phyloP scores from a whole-genome alignment of 1,139 yeast genomes.

The Wickerhamiella pararugosa region DNA sequence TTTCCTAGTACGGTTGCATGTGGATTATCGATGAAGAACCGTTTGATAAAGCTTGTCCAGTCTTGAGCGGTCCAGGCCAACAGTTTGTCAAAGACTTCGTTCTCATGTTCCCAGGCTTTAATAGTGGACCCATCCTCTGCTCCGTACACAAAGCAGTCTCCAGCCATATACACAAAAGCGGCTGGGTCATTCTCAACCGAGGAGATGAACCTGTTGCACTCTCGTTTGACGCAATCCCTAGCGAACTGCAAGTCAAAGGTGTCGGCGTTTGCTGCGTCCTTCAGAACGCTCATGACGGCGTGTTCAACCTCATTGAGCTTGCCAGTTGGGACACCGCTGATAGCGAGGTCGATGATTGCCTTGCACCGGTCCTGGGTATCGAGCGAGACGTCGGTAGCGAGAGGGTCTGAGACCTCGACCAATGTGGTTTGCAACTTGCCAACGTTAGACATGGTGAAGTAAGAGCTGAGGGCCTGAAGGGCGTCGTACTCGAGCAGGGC shows the following conservation, averaged over 20 bases:
- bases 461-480: constrained; percentile 53
- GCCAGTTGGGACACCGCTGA: constrained; percentile 67
- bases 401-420: constrained; percentile 70
- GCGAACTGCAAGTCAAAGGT: constrained; percentile 51
- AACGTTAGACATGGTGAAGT: constrained; percentile 44
- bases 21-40: constrained; percentile 46
- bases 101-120: constrained; percentile 36
- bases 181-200: constrained; percentile 53
- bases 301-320: constrained; percentile 38
- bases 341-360: constrained; percentile 41
- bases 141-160: constrained; percentile 72
- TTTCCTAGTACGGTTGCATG: constrained; percentile 58
- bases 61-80: constrained; percentile 45
- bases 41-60: constrained; percentile 47
- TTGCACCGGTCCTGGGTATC: constrained; percentile 56
- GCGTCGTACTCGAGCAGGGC: constrained; percentile 48
- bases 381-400: constrained; percentile 56
- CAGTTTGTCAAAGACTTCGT: constrained; percentile 47
- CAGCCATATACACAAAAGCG: constrained; percentile 49
- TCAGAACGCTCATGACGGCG: constrained; percentile 37
- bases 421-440: constrained; percentile 57
- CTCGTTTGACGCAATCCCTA: constrained; percentile 51
- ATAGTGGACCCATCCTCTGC: constrained; percentile 44
- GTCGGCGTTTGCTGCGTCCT: constrained; percentile 27
- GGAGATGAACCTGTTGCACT: constrained; percentile 45